These are phyloP conservation scores for Bipolaris gigantea DNA, from an alignment of 2,329 filamentous ascomycete species.

Conservation along the genomic window DNA sequence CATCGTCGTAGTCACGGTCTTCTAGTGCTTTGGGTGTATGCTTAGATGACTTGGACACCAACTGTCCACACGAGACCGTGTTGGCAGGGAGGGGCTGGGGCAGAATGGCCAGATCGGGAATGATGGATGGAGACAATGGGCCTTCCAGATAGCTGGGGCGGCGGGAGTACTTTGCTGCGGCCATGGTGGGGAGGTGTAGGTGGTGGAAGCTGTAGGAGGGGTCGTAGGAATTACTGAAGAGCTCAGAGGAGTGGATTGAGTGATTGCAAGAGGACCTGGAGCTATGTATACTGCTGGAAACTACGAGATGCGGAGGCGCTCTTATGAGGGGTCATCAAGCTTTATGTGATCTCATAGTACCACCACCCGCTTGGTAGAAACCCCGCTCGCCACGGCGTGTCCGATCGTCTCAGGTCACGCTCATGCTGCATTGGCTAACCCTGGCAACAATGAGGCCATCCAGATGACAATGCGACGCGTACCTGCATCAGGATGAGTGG, in stretches of 20 bases:
- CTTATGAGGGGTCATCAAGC: constrained; percentile 38
- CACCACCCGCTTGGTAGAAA: constrained; percentile 22
- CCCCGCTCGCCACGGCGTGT: constrained; percentile 28
- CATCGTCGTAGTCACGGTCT: constrained; percentile 42
- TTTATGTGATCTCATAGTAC: constrained; percentile 43
- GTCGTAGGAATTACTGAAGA: neutral
- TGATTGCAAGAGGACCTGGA: constrained; percentile 4
- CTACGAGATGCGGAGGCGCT: constrained; percentile 24
- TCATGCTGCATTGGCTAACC: constrained; percentile 25
- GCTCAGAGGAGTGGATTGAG: neutral
- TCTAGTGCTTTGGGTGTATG: constrained; percentile 31
- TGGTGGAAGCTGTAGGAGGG: neutral
- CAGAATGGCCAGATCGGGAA: constrained; percentile 39
- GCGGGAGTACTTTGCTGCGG: constrained; percentile 33
- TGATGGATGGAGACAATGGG: constrained; percentile 36
- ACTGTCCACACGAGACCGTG: constrained; percentile 35
- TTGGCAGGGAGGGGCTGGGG: constrained; percentile 33
- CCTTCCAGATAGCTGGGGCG: constrained; percentile 30
- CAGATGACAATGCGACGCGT: constrained; percentile 17
- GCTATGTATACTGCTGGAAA: constrained; percentile 11
- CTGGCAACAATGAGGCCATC: constrained; percentile 12
- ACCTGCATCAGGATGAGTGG: constrained; percentile 16
- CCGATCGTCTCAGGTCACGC: constrained; percentile 35
- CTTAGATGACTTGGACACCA: constrained; percentile 37
- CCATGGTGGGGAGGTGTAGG: constrained; percentile 21